Conservation (phyloP, 441 rosid genomes). For the Gossypium trilobum region DNA sequence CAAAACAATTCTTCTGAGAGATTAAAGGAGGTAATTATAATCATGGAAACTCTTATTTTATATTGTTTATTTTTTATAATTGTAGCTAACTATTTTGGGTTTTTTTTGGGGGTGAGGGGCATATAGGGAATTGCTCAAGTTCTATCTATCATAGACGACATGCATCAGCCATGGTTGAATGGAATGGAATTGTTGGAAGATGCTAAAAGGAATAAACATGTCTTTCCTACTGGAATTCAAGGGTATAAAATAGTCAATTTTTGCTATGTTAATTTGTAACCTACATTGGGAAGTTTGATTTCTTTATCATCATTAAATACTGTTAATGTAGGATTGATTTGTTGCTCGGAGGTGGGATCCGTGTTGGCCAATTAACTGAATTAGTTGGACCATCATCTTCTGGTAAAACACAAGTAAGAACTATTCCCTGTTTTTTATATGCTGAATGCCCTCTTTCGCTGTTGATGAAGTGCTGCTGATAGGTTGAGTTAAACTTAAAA, state of each 20-base stretch:
- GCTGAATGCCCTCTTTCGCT: background rate
- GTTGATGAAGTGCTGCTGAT: background rate
- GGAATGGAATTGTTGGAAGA: constrained; percentile 48
- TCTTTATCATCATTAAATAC: background rate
- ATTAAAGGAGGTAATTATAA: constrained; percentile 27
- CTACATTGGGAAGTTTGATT: constrained; percentile 7
- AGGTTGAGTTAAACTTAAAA: background rate
- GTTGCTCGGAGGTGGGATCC: constrained; percentile 62
- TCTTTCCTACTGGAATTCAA: constrained; percentile 47
- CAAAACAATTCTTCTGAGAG: constrained; percentile 26
- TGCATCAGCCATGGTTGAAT: constrained; percentile 47
- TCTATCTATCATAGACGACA: constrained; percentile 34
- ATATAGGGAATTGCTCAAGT: constrained; percentile 41
- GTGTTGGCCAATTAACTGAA: constrained; percentile 63
- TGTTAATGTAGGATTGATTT: constrained; percentile 44
- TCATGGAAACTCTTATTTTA: background rate
- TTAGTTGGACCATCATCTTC: constrained; percentile 76
- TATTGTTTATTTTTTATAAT: background rate
- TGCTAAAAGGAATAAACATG: constrained; percentile 32
- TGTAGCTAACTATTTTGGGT: background rate
- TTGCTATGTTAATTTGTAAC: background rate
- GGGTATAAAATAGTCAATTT: constrained; percentile 28
- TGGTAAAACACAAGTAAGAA: constrained; percentile 77
- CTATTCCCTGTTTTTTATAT: background rate
- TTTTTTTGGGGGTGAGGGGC: background rate